Evolutionary conservation across 2,329 filamentous ascomycete genomes (phyloP), one percentile per base, ranked within the genome.

Genomic region (Trichoderma semiorbis): DNA sequence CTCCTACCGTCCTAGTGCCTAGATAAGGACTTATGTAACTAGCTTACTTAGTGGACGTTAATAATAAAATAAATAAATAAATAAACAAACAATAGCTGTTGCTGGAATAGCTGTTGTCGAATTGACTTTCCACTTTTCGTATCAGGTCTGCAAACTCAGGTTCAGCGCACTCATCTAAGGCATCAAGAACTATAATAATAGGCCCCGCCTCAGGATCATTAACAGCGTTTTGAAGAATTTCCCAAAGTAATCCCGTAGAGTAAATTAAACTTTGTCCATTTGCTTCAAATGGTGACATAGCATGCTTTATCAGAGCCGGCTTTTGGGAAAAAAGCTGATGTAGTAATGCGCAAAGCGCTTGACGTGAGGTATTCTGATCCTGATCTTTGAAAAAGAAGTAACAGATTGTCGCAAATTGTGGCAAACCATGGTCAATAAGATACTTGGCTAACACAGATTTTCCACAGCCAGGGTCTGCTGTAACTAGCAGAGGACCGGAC

Each of bases 231-330:
- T 11, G 39, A 11, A 47, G 3, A 21, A 47, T 21, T 0, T 6
- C 0, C 43, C 43, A 47, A 11, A 47, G 43, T 3, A 0, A 47
- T 21, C 3, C 0, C 4, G 43, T 21, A 47, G 43, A 47, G 8
- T 47, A 1, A 3, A 47, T 5, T 4, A 47, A 5, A 0, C 2
- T 1, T 5, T 11, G 1, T 4, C 39, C 18, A 5, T 47, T 3
- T n/a, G 1, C 3, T 0, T n/a, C 0, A 0, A 47, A 47, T 2
- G 5, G 7, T 4, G 18, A 3, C 39, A n/a, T 47, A 5, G 39
- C 18, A 11, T 47, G 18, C 3, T 21, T 11, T 10, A 47, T 47
- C 0, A 47, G 8, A 1, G 0, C 0, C 2, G 39, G 39, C 1
- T 2, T 10, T 11, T 21, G 18, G 5, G 8, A 5, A 11, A 47